Evolutionary conservation across 202 grass and related monocot genomes (phyloP).

Genomic region (Dendrocalamus latiflorus): DNA sequence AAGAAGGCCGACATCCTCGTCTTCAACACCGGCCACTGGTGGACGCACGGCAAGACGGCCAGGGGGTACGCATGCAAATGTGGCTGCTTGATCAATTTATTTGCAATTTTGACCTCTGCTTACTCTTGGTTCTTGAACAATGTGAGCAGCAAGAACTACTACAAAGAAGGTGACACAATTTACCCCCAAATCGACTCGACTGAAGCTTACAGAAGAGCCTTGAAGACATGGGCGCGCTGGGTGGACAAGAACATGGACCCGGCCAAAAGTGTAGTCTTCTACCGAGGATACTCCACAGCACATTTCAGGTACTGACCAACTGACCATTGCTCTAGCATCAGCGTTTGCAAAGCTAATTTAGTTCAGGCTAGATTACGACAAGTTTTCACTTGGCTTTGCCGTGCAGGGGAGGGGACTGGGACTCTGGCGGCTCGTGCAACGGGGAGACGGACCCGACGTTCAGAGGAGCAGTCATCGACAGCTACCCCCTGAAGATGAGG

Average conservation of each 20-base stretch:
- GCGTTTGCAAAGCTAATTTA: neutral
- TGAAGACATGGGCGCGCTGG: constrained; percentile 79
- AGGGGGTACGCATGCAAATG: no score
- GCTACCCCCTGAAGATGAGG: no score
- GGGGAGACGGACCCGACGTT: constrained; percentile 41
- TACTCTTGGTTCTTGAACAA: no score
- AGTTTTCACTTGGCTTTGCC: neutral
- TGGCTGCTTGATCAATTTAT: no score
- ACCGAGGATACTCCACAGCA: constrained; percentile 80
- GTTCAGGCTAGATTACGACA: neutral
- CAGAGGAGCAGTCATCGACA: no score
- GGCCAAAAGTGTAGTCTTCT: constrained; percentile 59
- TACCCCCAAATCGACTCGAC: no score
- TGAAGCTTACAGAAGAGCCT: no score
- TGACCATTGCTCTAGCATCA: neutral
- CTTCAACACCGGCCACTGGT: constrained; percentile 98
- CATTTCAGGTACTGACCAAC: constrained; percentile 59
- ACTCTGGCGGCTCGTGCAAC: constrained; percentile 85
- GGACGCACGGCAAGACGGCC: no score
- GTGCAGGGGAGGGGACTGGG: constrained; percentile 83
- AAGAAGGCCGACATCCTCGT: constrained; percentile 82
- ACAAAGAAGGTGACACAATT: no score
- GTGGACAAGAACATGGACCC: constrained; percentile 77
- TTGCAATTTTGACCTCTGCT: no score
- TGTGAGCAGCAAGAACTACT: no score